Evolutionary conservation across 1,139 yeast genomes (phyloP), one percentile per base, ranked within the genome.

Genomic region (Debaryomyces subglobosus): DNA sequence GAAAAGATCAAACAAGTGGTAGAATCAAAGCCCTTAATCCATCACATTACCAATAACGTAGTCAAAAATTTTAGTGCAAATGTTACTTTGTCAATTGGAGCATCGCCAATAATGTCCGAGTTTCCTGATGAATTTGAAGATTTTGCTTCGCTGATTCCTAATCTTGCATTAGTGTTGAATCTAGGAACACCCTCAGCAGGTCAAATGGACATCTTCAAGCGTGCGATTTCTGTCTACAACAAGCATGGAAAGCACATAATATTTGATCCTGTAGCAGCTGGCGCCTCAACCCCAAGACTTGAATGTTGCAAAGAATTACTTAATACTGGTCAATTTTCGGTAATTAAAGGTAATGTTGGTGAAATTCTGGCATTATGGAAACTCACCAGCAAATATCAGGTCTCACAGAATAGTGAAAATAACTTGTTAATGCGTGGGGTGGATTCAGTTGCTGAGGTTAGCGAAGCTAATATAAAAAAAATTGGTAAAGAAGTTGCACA

Each of bases 21-120:
- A 24, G 5, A 16, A 43, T n/a, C 39, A 47, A 24, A 54, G 7
- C 96, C 97, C 0, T 67, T 92, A 58, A 84, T 89, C 5, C 97
- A 92, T 61, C 96, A 91, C 58, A 85, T 92, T 53, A 91, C 97
- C 34, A 92, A 92, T 61, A 80, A 81, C 49, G 97, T 92, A n/a
- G 97, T 88, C 36, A 89, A 89, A 62, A 86, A 89, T 61, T 84
- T 89, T 61, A 86, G 91, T 53, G 97, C 98, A 27, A 91, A 92
- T 60, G 88, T 89, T n/a, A 84, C 95, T 0, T 70, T 92, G 47
- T 91, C 97, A 0, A 69, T 86, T 23, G 96, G 96, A 2, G 95
- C 87, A 0, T 85, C 96, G 2, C 97, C 98, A 2, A 84, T 89
- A 21, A 92, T 92, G 97, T 86, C 96, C n/a, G 96, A 89, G 59